A percentile compares a stretch with the other conserved stretches of the same genome.
Conservation (phyloP, 768 basidiomycete species). For the Peribolospora kevripleyi region DNA sequence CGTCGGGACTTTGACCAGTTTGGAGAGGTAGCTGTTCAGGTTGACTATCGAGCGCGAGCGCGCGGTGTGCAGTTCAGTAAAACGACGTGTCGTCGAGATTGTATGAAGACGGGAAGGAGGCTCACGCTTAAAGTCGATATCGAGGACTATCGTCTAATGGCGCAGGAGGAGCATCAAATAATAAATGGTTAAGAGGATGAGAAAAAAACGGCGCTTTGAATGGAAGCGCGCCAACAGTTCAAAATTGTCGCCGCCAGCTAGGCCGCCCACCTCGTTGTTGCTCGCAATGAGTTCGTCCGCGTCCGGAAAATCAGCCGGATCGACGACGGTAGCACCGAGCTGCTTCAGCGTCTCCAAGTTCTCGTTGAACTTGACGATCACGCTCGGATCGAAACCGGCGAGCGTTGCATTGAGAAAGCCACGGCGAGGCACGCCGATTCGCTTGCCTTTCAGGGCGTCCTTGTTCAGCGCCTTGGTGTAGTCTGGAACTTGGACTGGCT, state of each 20-base stretch:
- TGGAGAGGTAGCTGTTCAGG: slow-evolving; percentile 28
- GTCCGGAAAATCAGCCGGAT: slow-evolving; percentile 38
- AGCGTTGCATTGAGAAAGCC: slow-evolving; percentile 17
- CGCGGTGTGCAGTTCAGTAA: too few relatives aligned
- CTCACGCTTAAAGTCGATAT: slow-evolving; percentile 22
- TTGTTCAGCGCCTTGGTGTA: slow-evolving; percentile 31
- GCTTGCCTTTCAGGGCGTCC: slow-evolving; percentile 28
- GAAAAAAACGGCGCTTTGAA: too few relatives aligned
- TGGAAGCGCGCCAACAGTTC: too few relatives aligned
- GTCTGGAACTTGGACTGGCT: slow-evolving; percentile 31
- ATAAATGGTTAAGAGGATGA: too few relatives aligned
- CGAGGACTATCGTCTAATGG: too few relatives aligned
- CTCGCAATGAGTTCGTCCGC: slow-evolving; percentile 26
- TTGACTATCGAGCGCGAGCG: slow-evolving; percentile 20
- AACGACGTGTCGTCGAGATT: too few relatives aligned
- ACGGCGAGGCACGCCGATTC: slow-evolving; percentile 28
- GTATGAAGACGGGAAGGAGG: background rate
- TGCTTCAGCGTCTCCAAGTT: slow-evolving; percentile 21
- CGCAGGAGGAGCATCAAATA: too few relatives aligned
- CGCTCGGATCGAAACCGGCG: slow-evolving; percentile 15
- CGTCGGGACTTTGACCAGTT: slow-evolving; percentile 30
- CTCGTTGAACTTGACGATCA: slow-evolving; percentile 22
- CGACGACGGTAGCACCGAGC: slow-evolving; percentile 31
- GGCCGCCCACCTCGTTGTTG: slow-evolving; percentile 31
- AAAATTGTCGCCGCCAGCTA: slow-evolving; percentile 28